Evolutionary conservation across 176 grass and related monocot genomes (phyloP).

Genomic region (Saccharum spontaneum): DNA sequence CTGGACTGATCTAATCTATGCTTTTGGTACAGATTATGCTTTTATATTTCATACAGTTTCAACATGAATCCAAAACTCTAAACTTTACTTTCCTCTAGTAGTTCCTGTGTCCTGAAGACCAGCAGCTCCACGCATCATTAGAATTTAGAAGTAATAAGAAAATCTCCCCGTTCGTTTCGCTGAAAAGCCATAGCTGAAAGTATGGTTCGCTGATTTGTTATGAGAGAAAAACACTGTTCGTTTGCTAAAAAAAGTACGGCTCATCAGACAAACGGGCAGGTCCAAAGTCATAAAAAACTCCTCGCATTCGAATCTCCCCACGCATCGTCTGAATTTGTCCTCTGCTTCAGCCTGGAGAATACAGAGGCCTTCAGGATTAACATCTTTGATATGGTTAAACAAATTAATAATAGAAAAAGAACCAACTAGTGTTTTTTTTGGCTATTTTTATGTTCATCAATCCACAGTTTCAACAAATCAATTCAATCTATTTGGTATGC

Average conservation of each 20-base stretch:
- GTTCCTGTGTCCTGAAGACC: neutral
- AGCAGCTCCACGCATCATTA: neutral
- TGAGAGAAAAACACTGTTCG: too few species aligned
- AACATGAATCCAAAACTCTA: neutral
- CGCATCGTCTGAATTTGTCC: conserved; percentile 70
- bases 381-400: neutral
- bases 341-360: conserved; percentile 52
- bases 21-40: neutral
- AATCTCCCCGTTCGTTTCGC: too few species aligned
- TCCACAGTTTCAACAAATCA: neutral
- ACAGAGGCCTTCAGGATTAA: neutral
- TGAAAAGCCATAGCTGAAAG: too few species aligned
- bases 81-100: neutral
- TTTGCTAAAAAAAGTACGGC: too few species aligned
- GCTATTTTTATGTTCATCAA: neutral
- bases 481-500: neutral
- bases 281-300: neutral
- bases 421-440: neutral
- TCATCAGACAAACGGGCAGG: too few species aligned
- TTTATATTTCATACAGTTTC: neutral
- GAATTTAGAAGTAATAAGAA: neutral
- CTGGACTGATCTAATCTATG: neutral
- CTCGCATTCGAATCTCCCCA: neutral
- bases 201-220: too few species aligned
- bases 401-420: neutral